Evolutionary conservation across 176 grass and related monocot species (phyloP).

Genomic region (Stipa capillata): DNA sequence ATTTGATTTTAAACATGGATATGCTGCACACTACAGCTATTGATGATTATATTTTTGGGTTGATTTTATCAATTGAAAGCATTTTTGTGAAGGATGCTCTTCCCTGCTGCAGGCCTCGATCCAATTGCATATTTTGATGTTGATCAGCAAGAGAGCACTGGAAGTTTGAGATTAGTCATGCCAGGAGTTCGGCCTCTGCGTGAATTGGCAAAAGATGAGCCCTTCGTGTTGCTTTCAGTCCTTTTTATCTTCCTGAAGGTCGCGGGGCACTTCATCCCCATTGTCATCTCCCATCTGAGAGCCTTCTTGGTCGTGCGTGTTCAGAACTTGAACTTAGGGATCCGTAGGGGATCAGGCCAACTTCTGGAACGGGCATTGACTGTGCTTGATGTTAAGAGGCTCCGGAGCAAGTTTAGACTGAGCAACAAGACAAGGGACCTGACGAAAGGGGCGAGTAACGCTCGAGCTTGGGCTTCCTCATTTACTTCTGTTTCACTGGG

Average conservation of each 20-base stretch:
- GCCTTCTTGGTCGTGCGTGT: slow-evolving; percentile 33
- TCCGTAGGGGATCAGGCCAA: slow-evolving; percentile 40
- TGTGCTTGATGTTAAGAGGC: slow-evolving; percentile 46
- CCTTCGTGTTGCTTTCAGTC: slow-evolving; percentile 28
- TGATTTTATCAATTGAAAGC: not conserved
- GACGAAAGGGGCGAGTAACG: slow-evolving; percentile 71
- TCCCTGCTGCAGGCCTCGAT: slow-evolving; percentile 41
- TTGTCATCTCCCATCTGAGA: slow-evolving; percentile 29
- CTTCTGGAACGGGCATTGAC: slow-evolving; percentile 37
- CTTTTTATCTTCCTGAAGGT: slow-evolving; percentile 52
- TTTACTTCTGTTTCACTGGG: slow-evolving; percentile 86
- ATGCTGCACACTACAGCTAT: not conserved
- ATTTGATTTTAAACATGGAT: not conserved
- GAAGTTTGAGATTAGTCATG: slow-evolving; percentile 12
- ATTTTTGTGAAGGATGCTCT: not conserved
- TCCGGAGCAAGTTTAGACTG: slow-evolving; percentile 66
- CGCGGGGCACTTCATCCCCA: slow-evolving; percentile 3
- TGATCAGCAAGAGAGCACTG: slow-evolving; percentile 26
- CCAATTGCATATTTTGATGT: slow-evolving; percentile 54
- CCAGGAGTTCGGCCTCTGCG: slow-evolving; percentile 9
- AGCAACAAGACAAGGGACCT: slow-evolving; percentile 55
- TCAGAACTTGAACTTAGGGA: slow-evolving; percentile 34
- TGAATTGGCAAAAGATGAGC: slow-evolving; percentile 35
- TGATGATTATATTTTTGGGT: not conserved
- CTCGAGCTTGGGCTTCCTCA: slow-evolving; percentile 80